These are phyloP conservation scores for Sugiyamaella xylanicola DNA, from an alignment of 1,139 yeast genomes.

Conservation along the genomic window DNA sequence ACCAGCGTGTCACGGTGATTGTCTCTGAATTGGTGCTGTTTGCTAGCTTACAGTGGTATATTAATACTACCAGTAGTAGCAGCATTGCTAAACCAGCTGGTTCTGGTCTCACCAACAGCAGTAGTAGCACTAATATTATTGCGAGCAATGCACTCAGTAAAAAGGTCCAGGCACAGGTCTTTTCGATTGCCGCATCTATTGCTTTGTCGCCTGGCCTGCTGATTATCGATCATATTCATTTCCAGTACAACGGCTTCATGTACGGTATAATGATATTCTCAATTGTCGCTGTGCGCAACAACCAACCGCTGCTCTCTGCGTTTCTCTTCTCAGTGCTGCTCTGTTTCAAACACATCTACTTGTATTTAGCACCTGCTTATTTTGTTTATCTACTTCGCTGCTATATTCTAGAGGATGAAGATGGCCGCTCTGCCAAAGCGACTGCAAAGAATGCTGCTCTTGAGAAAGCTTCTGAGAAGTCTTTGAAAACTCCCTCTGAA, in stretches of 20 bases:
- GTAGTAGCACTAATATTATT: neutral
- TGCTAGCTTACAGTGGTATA: slow-evolving; percentile 69
- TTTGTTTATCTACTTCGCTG: slow-evolving; percentile 74
- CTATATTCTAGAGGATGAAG: slow-evolving; percentile 54
- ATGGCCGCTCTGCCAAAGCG: slow-evolving; percentile 18
- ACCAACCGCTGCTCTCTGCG: slow-evolving; percentile 65
- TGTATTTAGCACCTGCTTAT: slow-evolving; percentile 93
- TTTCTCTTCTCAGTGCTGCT: slow-evolving; percentile 71
- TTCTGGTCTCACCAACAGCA: slow-evolving; percentile 36
- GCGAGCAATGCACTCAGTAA: slow-evolving; percentile 30
- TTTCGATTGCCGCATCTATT: slow-evolving; percentile 80
- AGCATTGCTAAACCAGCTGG: slow-evolving; percentile 7
- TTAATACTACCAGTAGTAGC: slow-evolving; percentile 49
- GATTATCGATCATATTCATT: slow-evolving; percentile 89
- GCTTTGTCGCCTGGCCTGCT: slow-evolving; percentile 86
- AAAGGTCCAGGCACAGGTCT: slow-evolving; percentile 47
- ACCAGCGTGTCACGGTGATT: slow-evolving; percentile 81
- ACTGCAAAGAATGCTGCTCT: neutral
- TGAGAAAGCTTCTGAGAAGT: no score
- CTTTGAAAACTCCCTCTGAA: no score
- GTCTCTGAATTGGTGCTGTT: slow-evolving; percentile 73
- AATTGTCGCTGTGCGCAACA: slow-evolving; percentile 66
- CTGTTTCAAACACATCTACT: slow-evolving; percentile 92
- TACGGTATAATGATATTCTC: slow-evolving; percentile 80
- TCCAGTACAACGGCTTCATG: slow-evolving; percentile 92